A percentile compares a stretch with the other conserved stretches of the same genome.
Evolutionary conservation across 2,329 filamentous ascomycete species (phyloP).

Genomic region (Cordyceps farinosa): DNA sequence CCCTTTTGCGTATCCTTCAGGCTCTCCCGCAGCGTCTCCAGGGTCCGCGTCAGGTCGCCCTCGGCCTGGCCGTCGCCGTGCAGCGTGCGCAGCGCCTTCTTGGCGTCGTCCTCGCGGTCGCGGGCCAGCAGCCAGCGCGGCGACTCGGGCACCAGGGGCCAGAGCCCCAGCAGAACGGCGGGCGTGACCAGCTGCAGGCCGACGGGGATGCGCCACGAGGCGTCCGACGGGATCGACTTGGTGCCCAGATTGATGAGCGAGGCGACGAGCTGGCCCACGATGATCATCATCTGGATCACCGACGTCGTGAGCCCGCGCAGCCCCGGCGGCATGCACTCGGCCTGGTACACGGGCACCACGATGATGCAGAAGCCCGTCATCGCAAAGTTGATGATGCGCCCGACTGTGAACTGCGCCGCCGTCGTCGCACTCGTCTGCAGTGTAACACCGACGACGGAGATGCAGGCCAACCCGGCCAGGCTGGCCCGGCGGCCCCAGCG

Average conservation of each 20-base stretch:
- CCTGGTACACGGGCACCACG: slow-evolving; percentile 31
- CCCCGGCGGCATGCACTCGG: slow-evolving; percentile 25
- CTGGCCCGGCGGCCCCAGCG: slow-evolving; percentile 25
- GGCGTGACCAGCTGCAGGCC: slow-evolving; percentile 42
- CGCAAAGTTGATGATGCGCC: slow-evolving; percentile 28
- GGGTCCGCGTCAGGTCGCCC: slow-evolving; percentile 23
- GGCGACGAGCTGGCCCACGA: slow-evolving; percentile 25
- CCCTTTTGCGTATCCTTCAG: slow-evolving; percentile 23
- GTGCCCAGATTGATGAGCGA: slow-evolving; percentile 29
- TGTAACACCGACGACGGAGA: slow-evolving; percentile 25
- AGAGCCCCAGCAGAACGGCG: slow-evolving; percentile 32
- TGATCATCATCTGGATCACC: slow-evolving; percentile 28
- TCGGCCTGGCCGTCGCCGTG: slow-evolving; percentile 27
- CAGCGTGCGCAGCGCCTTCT: slow-evolving; percentile 29
- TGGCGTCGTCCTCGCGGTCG: slow-evolving; percentile 33
- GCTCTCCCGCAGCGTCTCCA: slow-evolving; percentile 22
- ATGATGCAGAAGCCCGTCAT: slow-evolving; percentile 32
- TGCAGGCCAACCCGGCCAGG: slow-evolving; percentile 22
- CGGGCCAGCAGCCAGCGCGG: slow-evolving; percentile 43
- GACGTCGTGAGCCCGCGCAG: slow-evolving; percentile 29
- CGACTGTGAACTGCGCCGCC: slow-evolving; percentile 29
- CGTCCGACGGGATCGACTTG: slow-evolving; percentile 21
- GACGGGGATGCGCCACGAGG: slow-evolving; percentile 42
- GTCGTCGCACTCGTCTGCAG: slow-evolving; percentile 29
- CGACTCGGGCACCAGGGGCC: slow-evolving; percentile 41